Evolutionary conservation across 495 filamentous ascomycete species (phyloP).

Genomic region (Neurospora sp.): DNA sequence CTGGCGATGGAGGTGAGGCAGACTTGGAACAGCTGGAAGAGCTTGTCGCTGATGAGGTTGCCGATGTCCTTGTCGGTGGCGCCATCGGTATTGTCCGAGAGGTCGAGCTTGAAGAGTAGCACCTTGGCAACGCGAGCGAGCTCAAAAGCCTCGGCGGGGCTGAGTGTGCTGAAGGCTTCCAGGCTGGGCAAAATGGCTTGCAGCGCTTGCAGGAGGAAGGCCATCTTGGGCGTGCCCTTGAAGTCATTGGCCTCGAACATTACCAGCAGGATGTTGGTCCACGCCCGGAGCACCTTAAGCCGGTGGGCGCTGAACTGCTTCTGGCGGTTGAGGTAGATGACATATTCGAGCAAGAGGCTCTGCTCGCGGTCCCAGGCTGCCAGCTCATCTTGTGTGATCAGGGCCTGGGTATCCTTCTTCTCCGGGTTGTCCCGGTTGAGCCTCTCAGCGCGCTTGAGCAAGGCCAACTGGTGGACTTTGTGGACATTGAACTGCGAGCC

Average conservation of each 20-base stretch:
- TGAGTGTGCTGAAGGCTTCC: constrained; percentile 57
- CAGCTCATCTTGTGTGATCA: constrained; percentile 47
- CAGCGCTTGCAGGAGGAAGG: constrained; percentile 73
- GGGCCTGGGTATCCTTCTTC: constrained; percentile 28
- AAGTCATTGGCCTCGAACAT: constrained; percentile 70
- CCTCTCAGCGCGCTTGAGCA: constrained; percentile 43
- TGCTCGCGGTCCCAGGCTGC: constrained; percentile 50
- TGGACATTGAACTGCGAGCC: constrained; percentile 46
- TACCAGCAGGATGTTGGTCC: constrained; percentile 71
- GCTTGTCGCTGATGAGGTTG: constrained; percentile 73
- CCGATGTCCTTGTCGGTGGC: constrained; percentile 41
- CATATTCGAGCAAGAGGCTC: constrained; percentile 41
- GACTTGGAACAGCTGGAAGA: constrained; percentile 83
- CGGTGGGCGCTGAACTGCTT: constrained; percentile 48
- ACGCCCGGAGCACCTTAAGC: constrained; percentile 58
- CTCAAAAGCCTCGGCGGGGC: constrained; percentile 54
- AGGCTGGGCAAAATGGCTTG: constrained; percentile 81
- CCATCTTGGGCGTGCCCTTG: constrained; percentile 51
- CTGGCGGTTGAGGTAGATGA: constrained; percentile 54
- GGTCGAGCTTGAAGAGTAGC: constrained; percentile 63
- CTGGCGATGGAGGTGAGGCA: constrained; percentile 65
- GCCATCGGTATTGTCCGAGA: constrained; percentile 29
- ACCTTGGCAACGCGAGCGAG: constrained; percentile 69
- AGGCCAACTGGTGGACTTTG: constrained; percentile 54
- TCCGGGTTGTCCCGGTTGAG: neutral